Base-by-base conservation (phyloP, 768 basidiomycete genomes). In the Termitomyces sp. region DNA sequence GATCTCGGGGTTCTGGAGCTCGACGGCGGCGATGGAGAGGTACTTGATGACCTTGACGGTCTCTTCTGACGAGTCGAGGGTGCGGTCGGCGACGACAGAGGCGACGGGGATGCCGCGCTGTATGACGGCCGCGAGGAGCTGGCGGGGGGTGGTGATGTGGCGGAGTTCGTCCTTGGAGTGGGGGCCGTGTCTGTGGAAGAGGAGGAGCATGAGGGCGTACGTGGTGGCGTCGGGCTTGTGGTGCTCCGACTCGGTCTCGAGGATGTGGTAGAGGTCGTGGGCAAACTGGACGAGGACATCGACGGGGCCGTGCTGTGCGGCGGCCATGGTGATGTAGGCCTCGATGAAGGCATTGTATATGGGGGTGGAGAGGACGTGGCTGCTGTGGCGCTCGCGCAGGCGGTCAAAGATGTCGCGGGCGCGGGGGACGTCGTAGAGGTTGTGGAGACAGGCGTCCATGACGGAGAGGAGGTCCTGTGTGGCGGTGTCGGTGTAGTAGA, bases 361-460 rank as follows among this genome's bases (percentile, higher is more conserved):
- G 5, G 77, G 73, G 5, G 82, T 75, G 0, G 75, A 74, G 0
- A 80, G 63, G 0, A 70, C 57, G 0, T 69, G 62, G 60, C 72
- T 69, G 34, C 66, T 62, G 29, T 60, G 62, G 9, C 69, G 65
- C 22, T 62, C 60, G 6, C 87, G 81, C 37, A 94, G 70, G 9
- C 79, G 76, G 48, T 84, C 81, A 61, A 94, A 93, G 24, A 95
- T 81, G 37, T 76, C 73, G 61, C 83, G 83, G 7, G 93, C 93
- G 5, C 94, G 87, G 0, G 80, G 76, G 0, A 94, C 84, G 67
- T 94, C 90, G 68, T 87, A 84, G 2, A 83, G 66, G 60, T 88
- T 82, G 68, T 87, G 80, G 13, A 95, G 72, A 67, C 94, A 95
- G 4, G 92, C 90, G 63, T 90, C 86, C 72, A 95, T 89, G 61